A percentile compares a stretch with the other conserved stretches of the same genome.
These are phyloP conservation scores for Plasmodium billcollinsi DNA, from an alignment of 169 alveolate species.

Conservation along the genomic window DNA sequence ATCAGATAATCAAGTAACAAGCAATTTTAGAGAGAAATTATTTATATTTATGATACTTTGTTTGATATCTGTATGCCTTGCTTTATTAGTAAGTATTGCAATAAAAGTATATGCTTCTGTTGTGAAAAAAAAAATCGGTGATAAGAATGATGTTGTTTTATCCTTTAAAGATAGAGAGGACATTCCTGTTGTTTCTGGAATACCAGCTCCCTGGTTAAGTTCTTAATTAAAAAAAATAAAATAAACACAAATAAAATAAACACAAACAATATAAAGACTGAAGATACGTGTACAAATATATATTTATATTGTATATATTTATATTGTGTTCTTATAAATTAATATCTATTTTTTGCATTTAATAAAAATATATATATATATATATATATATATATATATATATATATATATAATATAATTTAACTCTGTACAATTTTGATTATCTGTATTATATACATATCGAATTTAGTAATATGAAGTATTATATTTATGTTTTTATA, in stretches of 20 bases:
- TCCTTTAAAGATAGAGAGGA: slow-evolving; percentile 7
- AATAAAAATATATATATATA: no score
- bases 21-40: not conserved
- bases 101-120: not conserved
- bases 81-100: slow-evolving; percentile 3
- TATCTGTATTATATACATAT: no score
- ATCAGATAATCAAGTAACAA: not conserved
- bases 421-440: no score
- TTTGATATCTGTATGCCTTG: not conserved
- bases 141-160: not conserved
- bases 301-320: no score
- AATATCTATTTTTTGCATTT: no score
- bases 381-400: no score
- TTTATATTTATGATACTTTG: not conserved
- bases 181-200: slow-evolving; percentile 6
- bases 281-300: no score
- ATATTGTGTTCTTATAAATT: no score
- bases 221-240: not conserved
- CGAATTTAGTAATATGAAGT: no score
- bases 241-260: not conserved
- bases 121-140: slow-evolving; percentile 1
- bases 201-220: slow-evolving; percentile 11
- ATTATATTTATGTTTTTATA: no score
- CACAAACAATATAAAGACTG: not conserved
- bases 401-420: no score